Evolutionary conservation across 1,139 yeast genomes (phyloP), one percentile per base, ranked within the genome.

Genomic region (Yamadazyma atmosphaerica): DNA sequence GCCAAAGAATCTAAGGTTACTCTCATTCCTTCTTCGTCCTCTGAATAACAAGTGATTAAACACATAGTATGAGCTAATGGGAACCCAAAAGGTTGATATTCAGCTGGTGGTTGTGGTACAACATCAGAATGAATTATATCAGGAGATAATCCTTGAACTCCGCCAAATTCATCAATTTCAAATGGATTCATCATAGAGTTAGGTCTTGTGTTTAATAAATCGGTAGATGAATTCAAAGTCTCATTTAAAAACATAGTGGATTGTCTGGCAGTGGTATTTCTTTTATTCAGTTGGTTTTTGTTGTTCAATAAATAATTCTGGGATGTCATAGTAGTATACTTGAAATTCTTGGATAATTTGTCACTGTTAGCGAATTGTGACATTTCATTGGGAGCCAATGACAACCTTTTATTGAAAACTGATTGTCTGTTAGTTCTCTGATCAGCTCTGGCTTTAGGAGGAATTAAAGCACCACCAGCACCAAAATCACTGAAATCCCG

Each of bases 1-100:
- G 96, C 88, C 43, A 92, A 60, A 1, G 98, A 90, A 60, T 92
- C 97, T 50, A 90, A 65, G 0, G 98, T 88, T 1, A 90, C 81
- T 53, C 98, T 76, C 45, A 92, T 63, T 47, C 95, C 96, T 10
- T 74, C 84, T 49, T 79, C 86, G 55, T 89, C 95, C 65, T 92
- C 98, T 2, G 98, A 89, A 59, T 92, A 92, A 56, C 96, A 92
- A 4, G 98, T 92, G 13, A 92, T 95, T 51, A 90, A 74, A 51
- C 82, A 78, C 55, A 92, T 76, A 0, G 86, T 72, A 55, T 92
- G 98, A 10, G 90, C 88, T 46, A 92, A 73, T 9, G 98, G 98
- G 56, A 71, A 87, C 0, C 85, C 88, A 63, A 76, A 88, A 6
- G 98, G 98, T 65, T 85, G 90, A 65, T 81, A 89, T 48, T 79